A percentile compares a stretch with the other conserved stretches of the same genome.
Evolutionary conservation across 768 basidiomycete species (phyloP).

Genomic region (Daedalea quercina): DNA sequence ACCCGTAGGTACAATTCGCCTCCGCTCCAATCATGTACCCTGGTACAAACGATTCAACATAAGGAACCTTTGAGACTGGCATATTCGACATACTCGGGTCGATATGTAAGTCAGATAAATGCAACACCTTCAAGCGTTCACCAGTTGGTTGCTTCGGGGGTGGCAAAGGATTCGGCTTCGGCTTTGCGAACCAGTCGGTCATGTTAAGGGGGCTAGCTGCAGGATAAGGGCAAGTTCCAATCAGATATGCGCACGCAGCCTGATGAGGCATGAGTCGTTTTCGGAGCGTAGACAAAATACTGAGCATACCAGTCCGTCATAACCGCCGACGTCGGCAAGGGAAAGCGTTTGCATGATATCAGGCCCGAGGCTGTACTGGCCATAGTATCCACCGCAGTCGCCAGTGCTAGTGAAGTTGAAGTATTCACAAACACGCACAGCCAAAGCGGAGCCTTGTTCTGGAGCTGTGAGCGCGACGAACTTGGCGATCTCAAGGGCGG

Average conservation of each 20-base stretch:
- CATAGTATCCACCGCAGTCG: constrained; percentile 42
- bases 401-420: constrained; percentile 36
- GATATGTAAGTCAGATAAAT: constrained; percentile 70
- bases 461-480: constrained; percentile 61
- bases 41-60: constrained; percentile 16
- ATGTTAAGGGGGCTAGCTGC: constrained; percentile 54
- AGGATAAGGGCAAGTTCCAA: constrained; percentile 45
- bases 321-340: constrained; percentile 63
- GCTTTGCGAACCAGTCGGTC: constrained; percentile 67
- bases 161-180: constrained; percentile 65
- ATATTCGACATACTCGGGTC: constrained; percentile 48
- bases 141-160: constrained; percentile 52
- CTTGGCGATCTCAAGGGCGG: constrained; percentile 55
- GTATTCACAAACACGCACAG: constrained; percentile 49
- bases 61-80: too few relatives aligned
- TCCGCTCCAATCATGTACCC: constrained; percentile 69
- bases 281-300: too few relatives aligned
- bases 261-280: too few relatives aligned
- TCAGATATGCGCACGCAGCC: constrained; percentile 53
- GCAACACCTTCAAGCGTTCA: constrained; percentile 62
- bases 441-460: constrained; percentile 47
- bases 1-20: constrained; percentile 60
- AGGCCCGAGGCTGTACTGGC: constrained; percentile 42
- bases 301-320: constrained; percentile 36
- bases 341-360: constrained; percentile 66